phyloP scores from a whole-genome alignment of 495 filamentous ascomycete genomes.

The Daldinia bambusicola region DNA sequence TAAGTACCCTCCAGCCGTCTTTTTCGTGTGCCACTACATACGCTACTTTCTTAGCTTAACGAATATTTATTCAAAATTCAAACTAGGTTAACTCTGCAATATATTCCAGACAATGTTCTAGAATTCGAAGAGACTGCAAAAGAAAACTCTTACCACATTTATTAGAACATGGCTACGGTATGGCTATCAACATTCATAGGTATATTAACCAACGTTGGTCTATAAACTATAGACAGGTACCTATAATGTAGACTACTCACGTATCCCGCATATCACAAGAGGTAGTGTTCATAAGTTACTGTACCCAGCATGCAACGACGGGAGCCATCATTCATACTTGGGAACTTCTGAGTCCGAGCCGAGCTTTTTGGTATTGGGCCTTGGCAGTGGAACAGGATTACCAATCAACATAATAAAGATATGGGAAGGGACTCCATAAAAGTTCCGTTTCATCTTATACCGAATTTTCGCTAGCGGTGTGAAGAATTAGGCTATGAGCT shows the following conservation, averaged over 20 bases:
- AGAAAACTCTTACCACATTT: not conserved
- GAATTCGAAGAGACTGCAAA: not conserved
- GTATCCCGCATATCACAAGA: not conserved
- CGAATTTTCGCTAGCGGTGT: slow-evolving; percentile 3
- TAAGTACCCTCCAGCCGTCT: not conserved
- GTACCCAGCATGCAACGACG: not conserved
- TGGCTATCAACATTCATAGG: too few species aligned
- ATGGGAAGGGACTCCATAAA: slow-evolving; percentile 8
- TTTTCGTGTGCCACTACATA: not conserved
- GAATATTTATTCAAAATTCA: not conserved
- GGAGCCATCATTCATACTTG: not conserved
- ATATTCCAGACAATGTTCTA: not conserved
- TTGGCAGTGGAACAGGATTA: slow-evolving; percentile 6
- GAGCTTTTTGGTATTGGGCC: slow-evolving; percentile 1
- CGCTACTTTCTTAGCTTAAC: not conserved
- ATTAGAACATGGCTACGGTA: too few species aligned
- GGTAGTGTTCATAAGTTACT: not conserved
- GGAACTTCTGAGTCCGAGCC: not conserved
- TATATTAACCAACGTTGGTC: too few species aligned
- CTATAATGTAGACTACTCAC: not conserved
- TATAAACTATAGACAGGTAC: too few species aligned
- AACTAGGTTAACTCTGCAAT: not conserved
- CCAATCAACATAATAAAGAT: slow-evolving; percentile 7
- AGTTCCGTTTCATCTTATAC: slow-evolving; percentile 10
- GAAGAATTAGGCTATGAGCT: not conserved